Evolutionary conservation across 2,329 filamentous ascomycete species (phyloP), one percentile per base, ranked within the genome.

Genomic region (Phyllosticta capitalensis): DNA sequence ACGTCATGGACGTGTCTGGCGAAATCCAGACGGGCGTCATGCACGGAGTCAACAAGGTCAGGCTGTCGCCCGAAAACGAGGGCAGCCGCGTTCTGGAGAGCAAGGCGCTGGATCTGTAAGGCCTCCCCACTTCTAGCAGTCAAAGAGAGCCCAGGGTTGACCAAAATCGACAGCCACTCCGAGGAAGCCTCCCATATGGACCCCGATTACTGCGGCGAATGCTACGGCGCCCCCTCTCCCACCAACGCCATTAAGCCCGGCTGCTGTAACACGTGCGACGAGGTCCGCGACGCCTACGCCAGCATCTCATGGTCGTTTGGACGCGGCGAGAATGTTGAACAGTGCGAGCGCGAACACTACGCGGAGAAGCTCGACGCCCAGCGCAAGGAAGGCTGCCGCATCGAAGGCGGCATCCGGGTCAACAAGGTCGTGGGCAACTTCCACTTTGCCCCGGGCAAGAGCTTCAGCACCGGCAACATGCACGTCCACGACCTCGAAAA

Each of bases 351-450:
- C 62, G 94, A 99, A 76, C 92, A 96, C 72, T 99, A 97, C 74
- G 84, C 84, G 62, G 89, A 96, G 75, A 88, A 87, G 67, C 81
- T 99, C 61, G 90, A 95, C 70, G 85, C 84, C 63, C 92, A 97
- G 77, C 84, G 92, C 60, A 83, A 86, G 56, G 95, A 99, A 76
- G 94, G 94, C 61, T 99, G 94, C 76, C 89, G 94, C 55, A 88
- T 99, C 64, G 91, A 96, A 73, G 94, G 94, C 61, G 84, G 85
- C 48, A 83, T 99, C 66, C 89, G 90, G 54, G 95, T 99, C 65
- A 99, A 99, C 81, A 99, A 99, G 78, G 94, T 99, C 24, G 83
- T 99, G 58, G 94, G 94, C 60, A 99, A 99, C 79, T 99, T 99
- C 82, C 94, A 99, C 75, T 88, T 99, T 67, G 94, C 95, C 0